phyloP scores from a whole-genome alignment of 2,329 filamentous ascomycete species.

The Corinectria fuckeliana region DNA sequence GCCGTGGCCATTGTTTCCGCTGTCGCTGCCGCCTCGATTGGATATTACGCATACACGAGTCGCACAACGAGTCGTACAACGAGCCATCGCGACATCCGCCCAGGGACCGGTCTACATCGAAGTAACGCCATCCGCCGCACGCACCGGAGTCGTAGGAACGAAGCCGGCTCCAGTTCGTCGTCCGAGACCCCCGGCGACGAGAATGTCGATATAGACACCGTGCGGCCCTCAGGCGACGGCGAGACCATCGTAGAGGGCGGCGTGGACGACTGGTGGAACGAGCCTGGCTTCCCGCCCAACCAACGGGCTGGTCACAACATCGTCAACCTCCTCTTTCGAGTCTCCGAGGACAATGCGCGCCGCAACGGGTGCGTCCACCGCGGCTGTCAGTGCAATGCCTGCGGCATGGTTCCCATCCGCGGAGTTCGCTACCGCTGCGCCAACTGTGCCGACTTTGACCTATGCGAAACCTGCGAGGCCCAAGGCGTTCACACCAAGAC shows the following conservation, averaged over 20 bases:
- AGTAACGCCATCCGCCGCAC: slow-evolving; percentile 70
- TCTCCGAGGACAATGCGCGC: slow-evolving; percentile 90
- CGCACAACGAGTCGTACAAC: too few relatives aligned
- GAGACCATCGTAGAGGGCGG: slow-evolving; percentile 51
- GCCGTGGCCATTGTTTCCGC: slow-evolving; percentile 63
- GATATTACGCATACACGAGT: slow-evolving; percentile 63
- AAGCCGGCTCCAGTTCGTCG: slow-evolving; percentile 51
- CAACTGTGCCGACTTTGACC: slow-evolving; percentile 94
- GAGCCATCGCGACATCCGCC: slow-evolving; percentile 32
- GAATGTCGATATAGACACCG: slow-evolving; percentile 45
- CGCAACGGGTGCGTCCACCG: slow-evolving; percentile 90
- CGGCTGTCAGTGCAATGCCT: slow-evolving; percentile 90
- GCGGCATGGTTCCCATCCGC: slow-evolving; percentile 85
- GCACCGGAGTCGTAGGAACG: slow-evolving; percentile 45
- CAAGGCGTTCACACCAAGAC: slow-evolving; percentile 81
- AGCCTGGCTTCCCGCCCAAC: slow-evolving; percentile 48
- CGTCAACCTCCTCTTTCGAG: slow-evolving; percentile 84
- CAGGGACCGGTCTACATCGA: slow-evolving; percentile 59
- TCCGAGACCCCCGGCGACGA: slow-evolving; percentile 54
- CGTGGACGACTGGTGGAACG: slow-evolving; percentile 61
- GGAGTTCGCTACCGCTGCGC: slow-evolving; percentile 93
- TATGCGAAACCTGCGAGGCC: slow-evolving; percentile 92
- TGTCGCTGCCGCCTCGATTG: slow-evolving; percentile 61
- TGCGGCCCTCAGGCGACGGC: slow-evolving; percentile 42
- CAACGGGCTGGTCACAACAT: slow-evolving; percentile 76